A percentile compares a stretch with the other conserved stretches of the same genome.
phyloP scores from a whole-genome alignment of 768 basidiomycete species.

The Podaxis sp. region DNA sequence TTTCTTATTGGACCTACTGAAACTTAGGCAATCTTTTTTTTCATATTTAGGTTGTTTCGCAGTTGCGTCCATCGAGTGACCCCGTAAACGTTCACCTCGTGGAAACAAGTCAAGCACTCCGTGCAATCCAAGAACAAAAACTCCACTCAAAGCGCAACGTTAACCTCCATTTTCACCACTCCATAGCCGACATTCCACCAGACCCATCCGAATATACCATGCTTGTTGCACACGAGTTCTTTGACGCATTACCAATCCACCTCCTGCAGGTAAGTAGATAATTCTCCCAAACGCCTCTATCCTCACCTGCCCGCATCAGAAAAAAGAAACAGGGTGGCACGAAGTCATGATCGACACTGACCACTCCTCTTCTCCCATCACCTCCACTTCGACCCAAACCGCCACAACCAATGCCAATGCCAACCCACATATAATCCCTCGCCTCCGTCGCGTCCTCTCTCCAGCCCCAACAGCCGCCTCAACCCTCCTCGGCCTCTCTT shows the following conservation, averaged over 20 bases:
- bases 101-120: conserved; percentile 75
- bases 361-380: conserved; percentile 22
- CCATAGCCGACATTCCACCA: conserved; percentile 62
- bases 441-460: conserved; percentile 67
- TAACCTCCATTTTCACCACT: conserved; percentile 67
- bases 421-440: conserved; percentile 14
- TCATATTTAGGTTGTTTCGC: conserved; percentile 44
- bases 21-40: not conserved
- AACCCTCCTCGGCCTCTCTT: conserved; percentile 59
- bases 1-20: not conserved
- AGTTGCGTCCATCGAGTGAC: conserved; percentile 37
- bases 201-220: conserved; percentile 65
- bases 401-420: conserved; percentile 12
- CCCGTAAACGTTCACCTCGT: conserved; percentile 67
- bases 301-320: conserved; percentile 41
- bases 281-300: not conserved
- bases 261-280: conserved; percentile 65
- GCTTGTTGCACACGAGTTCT: conserved; percentile 94
- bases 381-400: conserved; percentile 11
- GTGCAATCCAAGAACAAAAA: conserved; percentile 54
- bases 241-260: conserved; percentile 94
- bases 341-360: conserved; percentile 73
- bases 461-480: conserved; percentile 48
- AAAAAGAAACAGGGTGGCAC: conserved; percentile 76
- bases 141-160: conserved; percentile 39